phyloP scores from a whole-genome alignment of 352 stramenopile genomes.

The Phytophthora kernoviae region DNA sequence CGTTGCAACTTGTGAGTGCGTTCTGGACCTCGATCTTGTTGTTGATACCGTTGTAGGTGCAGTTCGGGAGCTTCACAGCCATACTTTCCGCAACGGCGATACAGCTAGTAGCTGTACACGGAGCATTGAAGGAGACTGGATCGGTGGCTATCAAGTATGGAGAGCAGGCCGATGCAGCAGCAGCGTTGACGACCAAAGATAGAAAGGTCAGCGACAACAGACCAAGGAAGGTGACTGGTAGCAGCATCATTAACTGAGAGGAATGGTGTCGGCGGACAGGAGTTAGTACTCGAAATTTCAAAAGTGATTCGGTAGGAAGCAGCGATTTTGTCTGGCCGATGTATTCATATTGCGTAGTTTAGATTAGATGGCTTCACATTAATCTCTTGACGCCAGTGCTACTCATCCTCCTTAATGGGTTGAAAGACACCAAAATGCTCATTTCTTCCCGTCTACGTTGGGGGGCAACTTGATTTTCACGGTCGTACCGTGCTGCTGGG shows the following conservation, averaged over 20 bases:
- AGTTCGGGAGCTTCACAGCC: conserved; percentile 25
- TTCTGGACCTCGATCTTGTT: conserved; percentile 33
- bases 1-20: conserved; percentile 22
- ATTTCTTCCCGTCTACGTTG: no score
- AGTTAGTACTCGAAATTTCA: no score
- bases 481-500: no score
- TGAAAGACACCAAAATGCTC: no score
- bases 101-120: conserved; percentile 28
- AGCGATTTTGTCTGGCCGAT: no score
- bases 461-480: no score
- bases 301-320: no score
- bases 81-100: conserved; percentile 19
- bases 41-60: conserved; percentile 32
- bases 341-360: no score
- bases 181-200: conserved; percentile 1
- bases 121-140: conserved; percentile 23
- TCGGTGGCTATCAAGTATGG: conserved; percentile 22
- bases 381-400: no score
- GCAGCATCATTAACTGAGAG: conserved; percentile 7
- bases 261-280: neutral
- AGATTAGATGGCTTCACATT: no score
- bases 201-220: conserved; percentile 1
- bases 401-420: no score
- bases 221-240: neutral
- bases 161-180: conserved; percentile 17